phyloP scores from a whole-genome alignment of 2,329 filamentous ascomycete genomes.

The Pyricularia grisea region DNA sequence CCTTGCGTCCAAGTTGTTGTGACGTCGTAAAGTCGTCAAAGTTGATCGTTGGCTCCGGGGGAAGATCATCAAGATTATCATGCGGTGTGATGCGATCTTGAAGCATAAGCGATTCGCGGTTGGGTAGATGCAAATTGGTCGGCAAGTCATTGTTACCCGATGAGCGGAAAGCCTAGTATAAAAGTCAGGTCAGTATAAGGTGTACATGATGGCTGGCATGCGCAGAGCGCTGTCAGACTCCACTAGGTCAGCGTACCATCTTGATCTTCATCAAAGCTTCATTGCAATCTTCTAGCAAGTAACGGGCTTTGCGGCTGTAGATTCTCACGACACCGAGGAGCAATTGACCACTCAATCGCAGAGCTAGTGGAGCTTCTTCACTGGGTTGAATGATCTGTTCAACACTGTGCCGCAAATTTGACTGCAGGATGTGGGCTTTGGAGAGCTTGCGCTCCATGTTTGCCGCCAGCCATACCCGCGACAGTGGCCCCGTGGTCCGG shows the following conservation, averaged over 20 bases:
- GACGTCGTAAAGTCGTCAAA: slow-evolving; percentile 53
- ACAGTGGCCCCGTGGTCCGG: slow-evolving; percentile 93
- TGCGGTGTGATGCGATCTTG: slow-evolving; percentile 90
- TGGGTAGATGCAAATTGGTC: slow-evolving; percentile 68
- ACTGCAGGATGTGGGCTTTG: slow-evolving; percentile 90
- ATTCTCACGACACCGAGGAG: slow-evolving; percentile 94
- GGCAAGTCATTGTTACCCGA: slow-evolving; percentile 92
- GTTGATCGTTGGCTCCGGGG: slow-evolving; percentile 60
- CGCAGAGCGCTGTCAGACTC: not conserved
- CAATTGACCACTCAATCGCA: slow-evolving; percentile 88
- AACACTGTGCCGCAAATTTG: slow-evolving; percentile 90
- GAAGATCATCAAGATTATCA: slow-evolving; percentile 66
- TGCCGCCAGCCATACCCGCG: slow-evolving; percentile 95
- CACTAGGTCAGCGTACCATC: slow-evolving; percentile 54
- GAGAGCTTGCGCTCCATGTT: slow-evolving; percentile 98
- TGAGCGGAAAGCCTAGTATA: slow-evolving; percentile 71
- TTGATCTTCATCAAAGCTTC: slow-evolving; percentile 97
- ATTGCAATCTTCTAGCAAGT: slow-evolving; percentile 93
- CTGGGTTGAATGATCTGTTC: slow-evolving; percentile 88
- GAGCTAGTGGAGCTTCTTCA: slow-evolving; percentile 78
- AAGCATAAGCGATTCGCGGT: slow-evolving; percentile 77
- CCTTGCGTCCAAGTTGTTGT: slow-evolving; percentile 42
- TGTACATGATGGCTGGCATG: not conserved
- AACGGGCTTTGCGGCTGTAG: slow-evolving; percentile 94
- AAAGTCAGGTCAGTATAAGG: slow-evolving; percentile 11